A percentile compares a stretch with the other conserved stretches of the same genome.
phyloP scores from a whole-genome alignment of 495 filamentous ascomycete species.

The Bacidia rubella region DNA sequence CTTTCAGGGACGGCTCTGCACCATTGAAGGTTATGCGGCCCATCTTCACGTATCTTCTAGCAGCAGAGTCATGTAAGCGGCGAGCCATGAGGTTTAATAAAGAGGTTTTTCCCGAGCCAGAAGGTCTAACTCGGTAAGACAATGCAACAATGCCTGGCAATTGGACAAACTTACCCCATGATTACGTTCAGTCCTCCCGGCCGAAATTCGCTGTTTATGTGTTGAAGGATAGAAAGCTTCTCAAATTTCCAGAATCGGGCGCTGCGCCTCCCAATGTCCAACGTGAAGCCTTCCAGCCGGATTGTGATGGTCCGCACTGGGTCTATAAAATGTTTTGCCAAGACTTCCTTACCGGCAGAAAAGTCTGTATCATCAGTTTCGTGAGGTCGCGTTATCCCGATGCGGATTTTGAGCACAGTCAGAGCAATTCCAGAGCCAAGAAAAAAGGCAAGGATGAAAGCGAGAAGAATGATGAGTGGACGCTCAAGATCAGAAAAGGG shows the following conservation, averaged over 20 bases:
- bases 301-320: conserved; percentile 46
- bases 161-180: conserved; percentile 36
- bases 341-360: conserved; percentile 48
- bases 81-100: conserved; percentile 55
- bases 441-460: conserved; percentile 44
- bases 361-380: conserved; percentile 40
- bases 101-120: conserved; percentile 60
- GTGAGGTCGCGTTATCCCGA: conserved; percentile 44
- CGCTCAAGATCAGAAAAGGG: conserved; percentile 47
- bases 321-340: conserved; percentile 33
- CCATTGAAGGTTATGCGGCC: conserved; percentile 57
- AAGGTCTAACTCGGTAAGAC: conserved; percentile 27
- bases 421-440: conserved; percentile 40
- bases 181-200: conserved; percentile 56
- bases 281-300: conserved; percentile 42
- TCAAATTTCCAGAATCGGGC: conserved; percentile 29
- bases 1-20: conserved; percentile 45
- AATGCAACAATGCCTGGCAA: background rate
- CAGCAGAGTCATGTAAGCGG: conserved; percentile 41
- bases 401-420: conserved; percentile 43
- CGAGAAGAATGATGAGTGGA: conserved; percentile 46
- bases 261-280: conserved; percentile 48
- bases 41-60: conserved; percentile 37
- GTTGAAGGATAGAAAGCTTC: conserved; percentile 45
- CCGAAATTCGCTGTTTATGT: conserved; percentile 47